Evolutionary conservation across 2,329 filamentous ascomycete species (phyloP), one percentile per base, ranked within the genome.

Genomic region (Leptographium radiaticola): DNA sequence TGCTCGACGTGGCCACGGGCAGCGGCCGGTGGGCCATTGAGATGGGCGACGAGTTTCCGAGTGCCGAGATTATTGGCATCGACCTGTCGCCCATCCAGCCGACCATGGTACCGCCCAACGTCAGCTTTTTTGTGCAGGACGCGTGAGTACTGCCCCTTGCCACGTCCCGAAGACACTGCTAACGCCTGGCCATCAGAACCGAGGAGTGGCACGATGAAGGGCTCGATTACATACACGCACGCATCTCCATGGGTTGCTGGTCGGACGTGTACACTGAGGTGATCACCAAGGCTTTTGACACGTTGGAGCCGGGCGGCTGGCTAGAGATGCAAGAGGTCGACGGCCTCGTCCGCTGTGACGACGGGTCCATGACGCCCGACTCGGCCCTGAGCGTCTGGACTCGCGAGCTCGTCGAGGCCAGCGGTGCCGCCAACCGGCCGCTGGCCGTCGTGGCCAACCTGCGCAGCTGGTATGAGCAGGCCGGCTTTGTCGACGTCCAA

Each of bases 121-220:
- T 89, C 15, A 78, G 81, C 57, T 90, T 90, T 59, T 80, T 81
- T 56, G 76, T 90, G 47, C 84, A 89, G 62, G 85, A 89, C 61
- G 74, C 74, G 64, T 69, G 61, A 25, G 62, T 64, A 2, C 31
- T 51, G 8, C 20, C 4, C 11, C 18, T 7, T 8, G 13, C 10
- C 11, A 16, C 5, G 6, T 18, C 16, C 18, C 18, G 9, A 25
- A 6, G 8, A 10, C 16, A 12, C 31, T 33, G 2, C 11, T 9
- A n/a, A 10, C 15, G 34, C 40, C 5, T 30, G 34, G 20, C 6
- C 6, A 12, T 16, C 30, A 55, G 74, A 18, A 67, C 70, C 2
- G 71, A 77, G 54, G 66, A 70, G 3, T 77, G 75, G 75, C 68
- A 72, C 45, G 76, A 71, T 62, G 73, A 75, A 4, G 70, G 73